Conservation (phyloP, 768 basidiomycete genomes). For the Leucocoprinus birnbaumii region DNA sequence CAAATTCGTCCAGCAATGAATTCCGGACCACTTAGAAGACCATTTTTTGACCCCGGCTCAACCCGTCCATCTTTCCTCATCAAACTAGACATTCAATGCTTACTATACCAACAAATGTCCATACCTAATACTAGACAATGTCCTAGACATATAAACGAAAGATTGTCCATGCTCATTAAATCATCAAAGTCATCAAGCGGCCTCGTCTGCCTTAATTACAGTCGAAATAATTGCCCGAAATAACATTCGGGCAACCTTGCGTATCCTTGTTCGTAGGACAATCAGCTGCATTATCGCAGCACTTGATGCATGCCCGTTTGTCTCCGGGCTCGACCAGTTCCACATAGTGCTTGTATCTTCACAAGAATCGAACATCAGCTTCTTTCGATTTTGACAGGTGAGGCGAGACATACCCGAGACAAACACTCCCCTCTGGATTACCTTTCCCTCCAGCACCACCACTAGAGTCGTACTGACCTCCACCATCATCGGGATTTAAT, state of each 20-base stretch:
- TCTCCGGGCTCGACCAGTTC: slow-evolving; percentile 54
- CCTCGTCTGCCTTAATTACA: slow-evolving; percentile 30
- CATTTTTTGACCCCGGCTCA: not conserved
- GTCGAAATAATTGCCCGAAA: slow-evolving; percentile 52
- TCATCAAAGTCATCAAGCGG: not conserved
- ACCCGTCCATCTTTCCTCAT: too few species aligned
- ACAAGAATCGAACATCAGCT: slow-evolving; percentile 11
- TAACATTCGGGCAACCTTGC: slow-evolving; percentile 48
- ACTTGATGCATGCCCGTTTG: slow-evolving; percentile 52
- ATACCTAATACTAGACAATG: not conserved
- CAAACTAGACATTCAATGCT: too few species aligned
- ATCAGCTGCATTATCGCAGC: slow-evolving; percentile 52
- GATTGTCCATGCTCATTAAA: not conserved
- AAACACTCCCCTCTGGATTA: slow-evolving; percentile 49
- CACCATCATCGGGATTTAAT: slow-evolving; percentile 43
- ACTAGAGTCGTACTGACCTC: slow-evolving; percentile 59
- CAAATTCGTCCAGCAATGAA: slow-evolving; percentile 21
- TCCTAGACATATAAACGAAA: not conserved
- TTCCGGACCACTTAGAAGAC: not conserved
- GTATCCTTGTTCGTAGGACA: slow-evolving; percentile 54
- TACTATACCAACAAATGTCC: too few species aligned
- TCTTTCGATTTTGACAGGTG: not conserved
- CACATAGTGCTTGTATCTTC: slow-evolving; percentile 54
- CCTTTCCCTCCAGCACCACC: slow-evolving; percentile 49
- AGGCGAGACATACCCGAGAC: slow-evolving; percentile 37